Conservation (phyloP, 1,139 yeast genomes). For the Kodamaea alishanica region DNA sequence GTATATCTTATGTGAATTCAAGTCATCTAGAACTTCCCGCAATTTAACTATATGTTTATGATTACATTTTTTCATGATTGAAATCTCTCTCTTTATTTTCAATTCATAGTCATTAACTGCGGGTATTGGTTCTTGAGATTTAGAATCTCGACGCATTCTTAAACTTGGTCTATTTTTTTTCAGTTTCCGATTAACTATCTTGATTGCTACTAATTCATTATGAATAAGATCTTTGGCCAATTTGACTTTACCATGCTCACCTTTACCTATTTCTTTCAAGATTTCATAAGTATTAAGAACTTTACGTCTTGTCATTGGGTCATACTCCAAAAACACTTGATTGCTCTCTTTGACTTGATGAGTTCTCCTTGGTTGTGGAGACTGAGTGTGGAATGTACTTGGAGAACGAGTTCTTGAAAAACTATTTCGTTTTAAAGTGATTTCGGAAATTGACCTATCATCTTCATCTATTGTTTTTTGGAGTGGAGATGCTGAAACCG, state of each 20-base stretch:
- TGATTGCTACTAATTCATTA: conserved; percentile 81
- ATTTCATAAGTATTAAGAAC: conserved; percentile 90
- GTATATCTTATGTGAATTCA: conserved; percentile 78
- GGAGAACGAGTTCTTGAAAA: background rate
- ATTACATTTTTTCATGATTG: conserved; percentile 90
- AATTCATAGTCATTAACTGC: conserved; percentile 45
- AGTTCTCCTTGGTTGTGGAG: conserved; percentile 2
- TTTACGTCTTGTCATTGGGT: conserved; percentile 81
- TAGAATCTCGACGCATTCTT: conserved; percentile 38
- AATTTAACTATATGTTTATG: conserved; percentile 89
- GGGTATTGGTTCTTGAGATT: conserved; percentile 5
- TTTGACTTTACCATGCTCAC: conserved; percentile 97
- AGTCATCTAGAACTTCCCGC: conserved; percentile 87
- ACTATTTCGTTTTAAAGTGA: background rate
- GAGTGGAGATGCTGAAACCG: too few species aligned
- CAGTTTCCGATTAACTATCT: conserved; percentile 79
- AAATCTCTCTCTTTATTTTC: conserved; percentile 85
- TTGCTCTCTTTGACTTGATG: conserved; percentile 77
- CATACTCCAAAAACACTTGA: conserved; percentile 77
- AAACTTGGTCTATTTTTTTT: conserved; percentile 52
- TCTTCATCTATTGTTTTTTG: background rate
- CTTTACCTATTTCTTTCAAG: conserved; percentile 81
- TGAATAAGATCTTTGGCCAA: conserved; percentile 73
- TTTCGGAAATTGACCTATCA: background rate
- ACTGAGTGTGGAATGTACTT: conserved; percentile 1